These are phyloP conservation scores for Helianthus annuus DNA, from an alignment of 129 eudicot genomes.

Conservation along the genomic window HanXRQr2.0-SUNRISE NC_035444.2:60169369-60169868, in stretches of 20 bases:
- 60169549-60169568: constrained; percentile 27
- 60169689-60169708: not conserved
- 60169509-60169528: constrained; percentile 22
- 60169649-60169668: not conserved
- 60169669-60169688: not conserved
- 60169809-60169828: no score
- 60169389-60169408: constrained; percentile 24
- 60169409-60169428: constrained; percentile 23
- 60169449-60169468: constrained; percentile 14
- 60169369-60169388: constrained; percentile 27
- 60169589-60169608: not conserved
- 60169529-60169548: constrained; percentile 31
- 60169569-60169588: not conserved
- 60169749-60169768: not conserved
- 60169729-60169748: not conserved
- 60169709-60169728: not conserved
- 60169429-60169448: not conserved
- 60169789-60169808: no score
- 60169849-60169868: not conserved
- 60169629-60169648: not conserved
- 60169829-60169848: not conserved
- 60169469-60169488: constrained; percentile 20
- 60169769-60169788: not conserved
- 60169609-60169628: not conserved
- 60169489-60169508: constrained; percentile 27